These are phyloP conservation scores for Lathyrus sativus DNA, from an alignment of 306 rosid genomes.

Conservation along the genomic window DNA sequence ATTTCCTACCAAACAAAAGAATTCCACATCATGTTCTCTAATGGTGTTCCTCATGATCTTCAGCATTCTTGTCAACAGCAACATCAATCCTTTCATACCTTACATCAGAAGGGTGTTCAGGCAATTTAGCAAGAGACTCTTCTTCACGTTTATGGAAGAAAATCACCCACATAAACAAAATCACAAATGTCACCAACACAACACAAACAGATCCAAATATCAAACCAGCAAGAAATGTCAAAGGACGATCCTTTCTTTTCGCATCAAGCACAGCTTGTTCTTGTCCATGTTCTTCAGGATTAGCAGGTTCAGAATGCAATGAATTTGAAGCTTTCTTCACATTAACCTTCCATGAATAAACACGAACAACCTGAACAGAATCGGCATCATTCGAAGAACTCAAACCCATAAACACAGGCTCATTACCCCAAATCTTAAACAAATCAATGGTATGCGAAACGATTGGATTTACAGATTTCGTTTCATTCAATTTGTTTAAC, in stretches of 20 bases:
- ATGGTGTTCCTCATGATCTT: conserved; percentile 17
- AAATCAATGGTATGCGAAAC: conserved; percentile 52
- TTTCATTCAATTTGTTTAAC: conserved; percentile 45
- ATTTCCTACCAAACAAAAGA: not conserved
- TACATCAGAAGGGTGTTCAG: conserved; percentile 42
- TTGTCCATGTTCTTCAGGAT: conserved; percentile 45
- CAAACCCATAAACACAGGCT: conserved; percentile 54
- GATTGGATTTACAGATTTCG: conserved; percentile 52
- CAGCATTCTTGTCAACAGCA: conserved; percentile 52
- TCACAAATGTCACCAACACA: conserved; percentile 54
- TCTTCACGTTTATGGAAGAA: conserved; percentile 40
- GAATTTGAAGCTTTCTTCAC: conserved; percentile 32
- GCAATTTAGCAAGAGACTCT: conserved; percentile 39
- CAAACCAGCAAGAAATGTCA: conserved; percentile 58
- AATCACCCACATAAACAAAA: conserved; percentile 66
- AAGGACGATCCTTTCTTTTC: conserved; percentile 20
- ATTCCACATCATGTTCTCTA: conserved; percentile 21
- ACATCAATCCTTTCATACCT: conserved; percentile 71
- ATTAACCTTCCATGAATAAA: conserved; percentile 61
- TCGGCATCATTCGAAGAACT: conserved; percentile 48
- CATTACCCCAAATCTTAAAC: conserved; percentile 46
- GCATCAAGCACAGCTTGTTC: not conserved
- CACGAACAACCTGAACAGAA: conserved; percentile 50
- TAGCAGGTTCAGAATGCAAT: conserved; percentile 61
- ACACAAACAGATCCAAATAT: conserved; percentile 65